Base-by-base conservation (phyloP, 768 basidiomycete genomes). In the Psilocybe tampanensis region DNA sequence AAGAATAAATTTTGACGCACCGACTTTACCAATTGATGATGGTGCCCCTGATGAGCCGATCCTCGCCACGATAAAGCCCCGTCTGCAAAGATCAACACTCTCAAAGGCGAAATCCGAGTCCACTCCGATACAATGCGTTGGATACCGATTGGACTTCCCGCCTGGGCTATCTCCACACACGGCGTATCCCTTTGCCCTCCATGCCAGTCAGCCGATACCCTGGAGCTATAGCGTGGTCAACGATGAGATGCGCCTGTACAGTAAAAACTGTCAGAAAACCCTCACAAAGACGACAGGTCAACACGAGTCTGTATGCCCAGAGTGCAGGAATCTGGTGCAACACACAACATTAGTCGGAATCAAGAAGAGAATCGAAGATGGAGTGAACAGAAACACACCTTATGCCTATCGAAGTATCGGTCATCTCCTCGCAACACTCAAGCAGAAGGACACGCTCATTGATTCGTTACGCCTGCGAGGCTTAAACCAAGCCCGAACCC, bases 171-270 rank as follows among this genome's bases (percentile, higher is more conserved):
- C 58, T 26, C 62, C 66, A 13, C 62, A 67, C 44, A 56, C 58
- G 5, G n/a, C 55, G 0, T 72, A 69, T 56, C 69, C 66, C 1
- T 72, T 68, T 54, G 53, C 56, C 3, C 59, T 72, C 0, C 69
- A 72, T 48, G 52, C 65, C 18, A 54, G 34, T 6, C 55, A 62
- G 5, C n/a, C 44, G 2, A 48, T 62, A 47, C 68, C 69, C 11
- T 72, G 69, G 70, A 43, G 63, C 47, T 70, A 67, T 49, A 15
- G 23, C 2, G 56, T 61, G 1, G 13, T 23, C 1, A 55, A 61
- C 41, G 58, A 62, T 13, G n/a, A 19, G 24, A 61, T 61, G 60
- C 54, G 7, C n/a, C 42, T 71, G 18, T 49, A 52, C 51, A 24
- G 23, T 8, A 17, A 2, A n/a, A 18, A 15, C 1, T 49, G 47